Base-by-base conservation (phyloP, 495 filamentous ascomycete species). In the Neurospora sp. region DNA sequence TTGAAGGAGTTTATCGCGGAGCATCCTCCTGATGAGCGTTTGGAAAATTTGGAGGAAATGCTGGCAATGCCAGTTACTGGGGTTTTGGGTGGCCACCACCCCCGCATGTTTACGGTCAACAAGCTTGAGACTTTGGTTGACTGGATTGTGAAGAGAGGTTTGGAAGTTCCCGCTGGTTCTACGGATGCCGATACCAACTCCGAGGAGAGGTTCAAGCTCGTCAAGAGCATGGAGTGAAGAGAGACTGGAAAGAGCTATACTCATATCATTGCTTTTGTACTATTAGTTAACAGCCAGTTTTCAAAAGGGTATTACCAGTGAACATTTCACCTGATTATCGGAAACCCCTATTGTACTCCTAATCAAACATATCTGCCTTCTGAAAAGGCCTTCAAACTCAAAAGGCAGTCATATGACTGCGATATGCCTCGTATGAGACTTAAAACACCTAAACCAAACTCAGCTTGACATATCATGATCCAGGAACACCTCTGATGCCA, bases 1-100 rank as follows among this genome's bases (percentile, higher is more conserved):
- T 73, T 92, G 42, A 81, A 85, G 73, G 53, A 65, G 14, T 65
- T 65, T 8, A 37, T 65, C 4, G 18, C 53, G 1, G 53, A 35
- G 3, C 12, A 65, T 4, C 27, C 53, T 31, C 12, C 12, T 16
- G 53, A 65, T 9, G 27, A 65, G 53, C 22, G 53, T 0, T 9
- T 65, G 53, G 53, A 65, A 0, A 16, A 7, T 1, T 16, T 61
- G 53, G 44, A 45, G 53, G 12, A 18, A 2, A 0, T 65, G 6
- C 6, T 65, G 22, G 14, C 22, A 2, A 18, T 1, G 53, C 27
- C 27, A 9, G 53, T 65, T 35, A 18, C 27, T 4, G 1, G 18
- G 53, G 6, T 65, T 16, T 65, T 65, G 53, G 0, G 27, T 31
- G 27, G 27, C 27, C 27, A 31, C 27, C 27, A 0, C 27, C 45